Conservation (phyloP, 2,329 filamentous ascomycete species). For the Fusarium protoensiforme region DNA sequence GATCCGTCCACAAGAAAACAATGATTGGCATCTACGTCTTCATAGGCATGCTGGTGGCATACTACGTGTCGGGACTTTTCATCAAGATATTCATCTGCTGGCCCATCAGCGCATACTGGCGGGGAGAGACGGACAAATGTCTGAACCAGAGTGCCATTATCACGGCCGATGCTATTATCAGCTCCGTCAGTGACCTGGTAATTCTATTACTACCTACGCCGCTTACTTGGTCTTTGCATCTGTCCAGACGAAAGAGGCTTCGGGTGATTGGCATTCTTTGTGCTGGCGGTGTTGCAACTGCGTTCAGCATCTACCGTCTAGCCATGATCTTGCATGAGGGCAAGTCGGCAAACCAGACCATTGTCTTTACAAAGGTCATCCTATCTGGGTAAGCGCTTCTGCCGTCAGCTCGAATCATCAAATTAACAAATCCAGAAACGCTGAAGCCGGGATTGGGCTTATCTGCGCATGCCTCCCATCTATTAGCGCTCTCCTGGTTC, state of each 20-base stretch:
- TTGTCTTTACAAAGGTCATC: constrained; percentile 32
- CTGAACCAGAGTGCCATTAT: constrained; percentile 46
- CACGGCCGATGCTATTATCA: constrained; percentile 33
- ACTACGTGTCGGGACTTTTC: constrained; percentile 53
- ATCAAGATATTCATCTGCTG: constrained; percentile 57
- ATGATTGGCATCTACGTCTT: constrained; percentile 52
- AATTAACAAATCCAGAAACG: constrained; percentile 7
- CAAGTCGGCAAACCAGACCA: constrained; percentile 23
- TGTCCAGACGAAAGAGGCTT: constrained; percentile 23
- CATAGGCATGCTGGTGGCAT: constrained; percentile 50
- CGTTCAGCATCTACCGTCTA: constrained; percentile 30
- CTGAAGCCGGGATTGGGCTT: constrained; percentile 28
- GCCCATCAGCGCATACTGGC: constrained; percentile 56
- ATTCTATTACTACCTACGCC: constrained; percentile 27
- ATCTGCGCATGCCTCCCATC: constrained; percentile 34
- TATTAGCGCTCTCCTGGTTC: constrained; percentile 30
- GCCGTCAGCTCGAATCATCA: rapidly evolving
- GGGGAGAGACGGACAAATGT: constrained; percentile 44
- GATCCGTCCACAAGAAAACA: constrained; percentile 51
- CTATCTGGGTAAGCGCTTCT: constrained; percentile 19
- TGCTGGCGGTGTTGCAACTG: constrained; percentile 31
- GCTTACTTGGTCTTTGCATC: constrained; percentile 29
- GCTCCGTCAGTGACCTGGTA: constrained; percentile 29
- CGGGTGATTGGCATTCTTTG: constrained; percentile 31
- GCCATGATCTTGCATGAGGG: constrained; percentile 25